Base-by-base conservation (phyloP, 192 early-diverging fungal genomes). In the Gaertneriomyces semiglobifer region DNA sequence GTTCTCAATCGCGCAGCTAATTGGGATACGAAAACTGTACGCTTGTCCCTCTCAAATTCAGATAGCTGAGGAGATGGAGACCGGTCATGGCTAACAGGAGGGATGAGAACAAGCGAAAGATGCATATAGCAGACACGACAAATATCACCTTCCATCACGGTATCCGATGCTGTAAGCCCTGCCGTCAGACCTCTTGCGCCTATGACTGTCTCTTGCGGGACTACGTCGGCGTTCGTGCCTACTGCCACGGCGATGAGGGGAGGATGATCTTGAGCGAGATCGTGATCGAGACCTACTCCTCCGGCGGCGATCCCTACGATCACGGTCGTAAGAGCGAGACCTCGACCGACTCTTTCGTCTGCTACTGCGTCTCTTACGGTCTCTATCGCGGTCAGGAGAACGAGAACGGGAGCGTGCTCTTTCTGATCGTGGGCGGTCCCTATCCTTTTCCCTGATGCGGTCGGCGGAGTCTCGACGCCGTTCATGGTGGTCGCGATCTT, bases 11-110 rank as follows among this genome's bases (percentile, higher is more conserved):
- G 84, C 10, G 89, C 87, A 18, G 93, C 89, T 42, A 98, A 85
- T 73, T 98, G 96, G 84, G 89, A 92, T 9, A 93, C 88, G 83
- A 98, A 94, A 11, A 98, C 93, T 1, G 96, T 98, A 63, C 96
- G 84, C 76, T 86, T 79, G 66, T 96, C 93, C 45, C 93, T 89
- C 63, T 93, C 88, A 8, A 82, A 79, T 64, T 88, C 88, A 58
- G 83, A 80, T 58, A 91, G 72, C 86, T 44, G 88, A n/a, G 60
- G 58, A 16, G 62, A 58, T n/a, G 60, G 39, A 11, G 43, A 46
- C 20, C 42, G 4, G 9, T 33, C 25, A 33, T 39, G 20, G 33
- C 42, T 25, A 46, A 38, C n/a, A 40, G 48, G 46, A 50, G 48
- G 48, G 2, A 12, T 50, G 48, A 18, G 12, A 50, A 50, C 12